Evolutionary conservation across 257 asterid genomes (phyloP).

Genomic region (Solanum corneliomulleri): DNA sequence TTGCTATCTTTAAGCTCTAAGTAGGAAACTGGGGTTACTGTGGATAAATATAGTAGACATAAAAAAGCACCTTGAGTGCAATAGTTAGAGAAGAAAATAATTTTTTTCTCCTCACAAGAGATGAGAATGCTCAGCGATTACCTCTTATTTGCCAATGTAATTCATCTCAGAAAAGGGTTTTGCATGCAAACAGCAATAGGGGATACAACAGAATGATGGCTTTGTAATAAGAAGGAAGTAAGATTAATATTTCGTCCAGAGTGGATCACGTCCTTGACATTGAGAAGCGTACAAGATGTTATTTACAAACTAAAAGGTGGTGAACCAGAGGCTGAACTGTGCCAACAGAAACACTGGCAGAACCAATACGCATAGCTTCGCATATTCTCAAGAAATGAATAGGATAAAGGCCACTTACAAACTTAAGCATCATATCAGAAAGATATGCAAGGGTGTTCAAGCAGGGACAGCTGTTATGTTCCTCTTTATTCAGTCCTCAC

Average conservation of each 20-base stretch:
- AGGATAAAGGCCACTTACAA: not conserved
- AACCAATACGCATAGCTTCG: not conserved
- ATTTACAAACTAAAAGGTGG: not conserved
- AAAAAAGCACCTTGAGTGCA: not conserved
- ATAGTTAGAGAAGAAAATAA: not conserved
- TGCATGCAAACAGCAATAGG: not conserved
- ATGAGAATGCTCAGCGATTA: not conserved
- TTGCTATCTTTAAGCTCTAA: not conserved
- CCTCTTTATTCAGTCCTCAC: not conserved
- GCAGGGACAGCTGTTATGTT: not conserved
- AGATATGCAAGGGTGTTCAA: not conserved
- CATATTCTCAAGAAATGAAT: not conserved
- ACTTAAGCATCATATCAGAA: not conserved
- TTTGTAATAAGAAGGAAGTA: not conserved
- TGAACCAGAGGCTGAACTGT: not conserved
- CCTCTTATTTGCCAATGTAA: not conserved
- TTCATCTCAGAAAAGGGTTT: not conserved
- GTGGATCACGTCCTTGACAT: not conserved
- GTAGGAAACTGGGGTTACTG: not conserved
- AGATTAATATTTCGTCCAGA: not conserved
- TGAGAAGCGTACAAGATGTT: not conserved
- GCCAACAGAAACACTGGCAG: not conserved
- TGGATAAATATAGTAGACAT: not conserved
- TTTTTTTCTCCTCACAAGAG: not conserved
- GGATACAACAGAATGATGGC: not conserved